A percentile compares a stretch with the other conserved stretches of the same genome.
phyloP scores from a whole-genome alignment of 1,139 yeast species.

The Magnusiomyces fungicola region DNA sequence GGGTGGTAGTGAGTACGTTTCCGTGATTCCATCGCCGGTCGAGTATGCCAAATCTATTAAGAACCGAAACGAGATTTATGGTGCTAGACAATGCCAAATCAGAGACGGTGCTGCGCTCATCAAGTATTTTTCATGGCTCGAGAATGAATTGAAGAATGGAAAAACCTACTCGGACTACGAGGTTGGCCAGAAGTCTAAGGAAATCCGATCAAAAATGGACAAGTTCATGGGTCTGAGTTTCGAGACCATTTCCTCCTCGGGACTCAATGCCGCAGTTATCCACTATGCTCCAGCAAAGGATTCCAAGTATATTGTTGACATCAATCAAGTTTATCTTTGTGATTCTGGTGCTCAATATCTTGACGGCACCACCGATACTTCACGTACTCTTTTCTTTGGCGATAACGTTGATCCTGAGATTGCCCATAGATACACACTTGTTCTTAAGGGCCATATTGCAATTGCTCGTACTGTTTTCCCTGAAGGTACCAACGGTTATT shows the following conservation, averaged over 20 bases:
- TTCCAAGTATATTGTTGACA: constrained; percentile 60
- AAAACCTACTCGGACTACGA: constrained; percentile 65
- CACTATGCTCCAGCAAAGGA: constrained; percentile 76
- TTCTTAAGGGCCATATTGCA: constrained; percentile 85
- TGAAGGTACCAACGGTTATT: constrained; percentile 75
- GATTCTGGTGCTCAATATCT: constrained; percentile 93
- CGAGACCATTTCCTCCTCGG: constrained; percentile 88
- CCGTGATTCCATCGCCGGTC: constrained; percentile 48
- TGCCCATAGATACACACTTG: constrained; percentile 67
- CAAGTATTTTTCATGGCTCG: constrained; percentile 83
- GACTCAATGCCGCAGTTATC: constrained; percentile 87
- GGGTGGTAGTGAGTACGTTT: constrained; percentile 39
- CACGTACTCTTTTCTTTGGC: constrained; percentile 83
- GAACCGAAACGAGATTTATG: constrained; percentile 62
- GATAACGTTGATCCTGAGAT: constrained; percentile 61
- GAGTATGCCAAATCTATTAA: constrained; percentile 73
- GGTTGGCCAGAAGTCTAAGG: constrained; percentile 62
- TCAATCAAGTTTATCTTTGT: constrained; percentile 69
- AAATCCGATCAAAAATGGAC: constrained; percentile 48
- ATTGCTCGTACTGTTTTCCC: constrained; percentile 76
- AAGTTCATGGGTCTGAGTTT: constrained; percentile 79
- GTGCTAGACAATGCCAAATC: constrained; percentile 71
- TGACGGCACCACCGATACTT: constrained; percentile 95
- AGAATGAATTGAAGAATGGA: constrained; percentile 47
- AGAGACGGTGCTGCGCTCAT: constrained; percentile 83